Conservation (phyloP, 2,329 filamentous ascomycete genomes). For the Hymenoscyphus scutula region DNA sequence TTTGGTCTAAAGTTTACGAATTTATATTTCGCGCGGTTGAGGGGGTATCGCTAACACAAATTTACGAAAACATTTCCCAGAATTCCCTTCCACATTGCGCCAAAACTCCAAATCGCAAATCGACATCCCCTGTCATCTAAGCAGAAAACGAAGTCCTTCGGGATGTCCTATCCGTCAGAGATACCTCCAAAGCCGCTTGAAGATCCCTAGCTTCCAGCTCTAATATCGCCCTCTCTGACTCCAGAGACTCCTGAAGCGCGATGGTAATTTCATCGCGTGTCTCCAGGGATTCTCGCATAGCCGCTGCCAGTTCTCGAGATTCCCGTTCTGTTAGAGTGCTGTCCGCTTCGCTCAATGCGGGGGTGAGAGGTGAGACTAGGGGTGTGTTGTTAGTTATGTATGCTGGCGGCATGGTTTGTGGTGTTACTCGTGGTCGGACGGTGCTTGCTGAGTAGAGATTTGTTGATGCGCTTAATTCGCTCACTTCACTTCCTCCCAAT, state of each 20-base stretch:
- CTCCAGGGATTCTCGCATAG: not conserved
- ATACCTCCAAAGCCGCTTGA: not conserved
- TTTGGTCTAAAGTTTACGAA: too few species aligned
- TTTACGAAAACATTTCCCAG: too few species aligned
- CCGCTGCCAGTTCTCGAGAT: not conserved
- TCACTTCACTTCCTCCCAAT: not conserved
- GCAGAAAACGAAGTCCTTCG: too few species aligned
- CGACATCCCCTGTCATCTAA: too few species aligned
- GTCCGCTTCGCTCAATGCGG: not conserved
- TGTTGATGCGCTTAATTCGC: not conserved
- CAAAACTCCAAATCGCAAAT: too few species aligned
- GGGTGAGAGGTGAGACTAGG: not conserved
- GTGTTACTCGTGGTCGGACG: not conserved
- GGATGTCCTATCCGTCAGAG: not conserved
- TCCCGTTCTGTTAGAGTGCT: not conserved
- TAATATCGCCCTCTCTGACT: not conserved
- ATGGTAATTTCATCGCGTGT: not conserved
- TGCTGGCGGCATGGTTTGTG: not conserved
- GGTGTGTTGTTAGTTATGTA: not conserved
- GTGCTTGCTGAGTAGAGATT: not conserved
- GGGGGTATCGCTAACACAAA: too few species aligned
- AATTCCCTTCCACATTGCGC: too few species aligned
- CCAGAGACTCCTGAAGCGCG: not conserved
- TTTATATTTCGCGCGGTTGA: too few species aligned
- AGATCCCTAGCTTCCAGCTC: not conserved